phyloP scores from a whole-genome alignment of 257 asterid genomes.

The Agastache rugosa region DNA sequence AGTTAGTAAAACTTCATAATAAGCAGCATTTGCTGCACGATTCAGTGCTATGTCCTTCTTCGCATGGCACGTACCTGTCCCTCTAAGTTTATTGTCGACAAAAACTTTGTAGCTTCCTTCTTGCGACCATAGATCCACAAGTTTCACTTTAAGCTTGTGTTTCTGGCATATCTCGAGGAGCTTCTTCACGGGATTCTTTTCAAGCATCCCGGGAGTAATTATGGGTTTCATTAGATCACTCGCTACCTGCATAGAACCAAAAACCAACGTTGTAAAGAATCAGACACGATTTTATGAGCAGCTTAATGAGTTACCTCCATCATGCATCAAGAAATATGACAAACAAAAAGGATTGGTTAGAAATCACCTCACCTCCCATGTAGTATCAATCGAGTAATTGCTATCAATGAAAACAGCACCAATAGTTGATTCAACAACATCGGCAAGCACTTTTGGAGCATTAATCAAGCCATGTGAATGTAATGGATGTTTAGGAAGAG shows the following conservation, averaged over 20 bases:
- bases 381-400: conserved; percentile 62
- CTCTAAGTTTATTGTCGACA: conserved; percentile 59
- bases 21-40: conserved; percentile 82
- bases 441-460: conserved; percentile 89
- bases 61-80: conserved; percentile 68
- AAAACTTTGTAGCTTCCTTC: conserved; percentile 65
- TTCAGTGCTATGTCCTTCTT: conserved; percentile 78
- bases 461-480: conserved; percentile 79
- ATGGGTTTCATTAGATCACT: conserved; percentile 62
- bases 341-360: background rate
- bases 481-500: conserved; percentile 71
- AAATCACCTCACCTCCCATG: conserved; percentile 82
- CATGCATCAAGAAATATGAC: background rate
- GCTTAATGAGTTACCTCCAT: background rate
- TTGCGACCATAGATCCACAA: conserved; percentile 66
- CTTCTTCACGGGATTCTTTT: conserved; percentile 75
- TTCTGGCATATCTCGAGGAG: conserved; percentile 79
- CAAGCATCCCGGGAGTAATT: conserved; percentile 75
- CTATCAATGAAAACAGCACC: conserved; percentile 85
- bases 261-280: background rate
- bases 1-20: conserved; percentile 53
- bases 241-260: conserved; percentile 54
- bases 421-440: conserved; percentile 82
- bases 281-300: background rate
- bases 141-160: conserved; percentile 59